These are phyloP conservation scores for Acer yangbiense DNA, from an alignment of 345 rosid genomes.

Conservation along the genomic window DNA sequence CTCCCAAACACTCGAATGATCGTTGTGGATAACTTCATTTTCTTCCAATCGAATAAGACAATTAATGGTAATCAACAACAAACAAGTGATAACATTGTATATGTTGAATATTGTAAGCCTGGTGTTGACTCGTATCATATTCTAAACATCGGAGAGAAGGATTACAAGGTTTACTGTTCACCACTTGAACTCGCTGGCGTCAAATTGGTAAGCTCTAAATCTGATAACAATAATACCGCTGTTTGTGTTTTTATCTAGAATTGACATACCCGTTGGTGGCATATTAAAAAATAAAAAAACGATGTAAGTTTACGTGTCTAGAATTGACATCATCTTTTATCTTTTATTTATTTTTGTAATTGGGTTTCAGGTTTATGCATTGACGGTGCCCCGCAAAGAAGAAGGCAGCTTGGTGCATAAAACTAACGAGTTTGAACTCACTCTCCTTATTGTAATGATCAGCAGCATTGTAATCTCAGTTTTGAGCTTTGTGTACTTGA, in stretches of 20 bases:
- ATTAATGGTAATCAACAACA: not conserved
- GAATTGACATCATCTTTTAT: not conserved
- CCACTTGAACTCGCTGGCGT: conserved; percentile 32
- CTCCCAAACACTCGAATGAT: conserved; percentile 21
- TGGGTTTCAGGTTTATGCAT: conserved; percentile 53
- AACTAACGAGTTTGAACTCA: conserved; percentile 26
- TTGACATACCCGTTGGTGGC: too few relatives aligned
- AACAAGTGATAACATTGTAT: not conserved
- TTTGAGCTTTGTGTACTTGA: conserved; percentile 37
- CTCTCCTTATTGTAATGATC: conserved; percentile 31
- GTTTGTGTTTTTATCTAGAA: not conserved
- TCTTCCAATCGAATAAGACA: conserved; percentile 1
- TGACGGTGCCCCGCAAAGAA: conserved; percentile 44
- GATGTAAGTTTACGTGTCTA: too few relatives aligned
- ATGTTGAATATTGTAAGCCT: conserved; percentile 24
- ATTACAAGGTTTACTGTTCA: conserved; percentile 37
- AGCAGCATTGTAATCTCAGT: conserved; percentile 26
- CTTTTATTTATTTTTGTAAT: not conserved
- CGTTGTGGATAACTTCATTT: conserved; percentile 10
- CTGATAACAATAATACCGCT: not conserved
- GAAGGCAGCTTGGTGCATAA: conserved; percentile 19
- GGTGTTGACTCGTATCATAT: not conserved
- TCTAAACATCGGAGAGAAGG: conserved; percentile 15
- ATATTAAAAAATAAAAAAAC: too few relatives aligned
- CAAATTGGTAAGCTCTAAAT: conserved; percentile 32